Percentiles rank a stretch among this genome's conserved stretches.
Conservation (phyloP, 345 rosid genomes). For the Cardamine chenopodiifolia region DNA sequence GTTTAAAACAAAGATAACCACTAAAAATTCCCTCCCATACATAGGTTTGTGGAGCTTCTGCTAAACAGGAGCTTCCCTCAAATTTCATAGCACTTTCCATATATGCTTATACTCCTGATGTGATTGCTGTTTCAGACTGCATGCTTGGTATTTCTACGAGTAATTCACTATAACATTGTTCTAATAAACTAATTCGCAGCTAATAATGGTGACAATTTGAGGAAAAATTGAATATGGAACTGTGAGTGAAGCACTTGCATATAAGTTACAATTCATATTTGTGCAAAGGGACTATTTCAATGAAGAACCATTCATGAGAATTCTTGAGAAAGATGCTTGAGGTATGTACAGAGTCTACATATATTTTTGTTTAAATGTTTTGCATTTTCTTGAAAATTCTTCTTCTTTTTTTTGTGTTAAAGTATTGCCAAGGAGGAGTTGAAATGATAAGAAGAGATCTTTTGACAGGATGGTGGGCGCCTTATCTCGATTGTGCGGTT, state of each 20-base stretch:
- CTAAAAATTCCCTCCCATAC: not conserved
- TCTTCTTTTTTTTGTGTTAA: conserved; percentile 15
- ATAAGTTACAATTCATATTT: conserved; percentile 85
- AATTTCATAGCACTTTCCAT: conserved; percentile 78
- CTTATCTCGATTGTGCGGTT: conserved; percentile 89
- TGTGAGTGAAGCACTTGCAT: conserved; percentile 89
- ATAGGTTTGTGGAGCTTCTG: conserved; percentile 95
- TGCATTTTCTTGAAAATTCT: not conserved
- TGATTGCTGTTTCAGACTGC: conserved; percentile 92
- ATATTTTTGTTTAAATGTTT: not conserved
- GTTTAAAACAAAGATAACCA: not conserved
- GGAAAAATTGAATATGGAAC: conserved; percentile 98
- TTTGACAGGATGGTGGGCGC: conserved; percentile 84
- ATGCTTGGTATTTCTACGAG: conserved; percentile 66
- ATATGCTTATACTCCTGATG: conserved; percentile 88
- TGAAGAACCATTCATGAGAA: conserved; percentile 88
- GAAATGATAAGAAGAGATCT: conserved; percentile 97
- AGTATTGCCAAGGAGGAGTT: conserved; percentile 86
- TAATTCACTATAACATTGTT: not conserved
- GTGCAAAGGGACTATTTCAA: conserved; percentile 93
- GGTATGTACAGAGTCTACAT: conserved; percentile 45
- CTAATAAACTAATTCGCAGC: not conserved
- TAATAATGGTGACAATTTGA: conserved; percentile 35
- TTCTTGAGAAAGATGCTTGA: conserved; percentile 94
- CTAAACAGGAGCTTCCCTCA: conserved; percentile 72